A percentile compares a stretch with the other conserved stretches of the same genome.
phyloP scores from a whole-genome alignment of 805 yeast genomes.

The Pichia insulana region DNA sequence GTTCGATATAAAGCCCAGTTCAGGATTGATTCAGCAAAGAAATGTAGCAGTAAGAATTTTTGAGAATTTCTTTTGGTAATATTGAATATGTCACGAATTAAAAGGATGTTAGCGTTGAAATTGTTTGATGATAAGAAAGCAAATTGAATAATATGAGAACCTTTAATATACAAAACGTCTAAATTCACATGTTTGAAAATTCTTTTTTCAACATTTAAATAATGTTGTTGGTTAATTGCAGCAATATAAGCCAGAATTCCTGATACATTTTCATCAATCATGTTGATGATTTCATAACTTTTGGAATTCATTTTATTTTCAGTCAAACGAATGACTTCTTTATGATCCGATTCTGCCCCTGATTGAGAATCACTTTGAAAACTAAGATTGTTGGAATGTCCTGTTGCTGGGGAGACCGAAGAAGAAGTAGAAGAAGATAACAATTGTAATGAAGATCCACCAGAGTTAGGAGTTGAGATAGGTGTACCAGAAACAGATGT shows the following conservation, averaged over 20 bases:
- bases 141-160: slow-evolving; percentile 38
- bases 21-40: slow-evolving; percentile 36
- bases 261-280: slow-evolving; percentile 32
- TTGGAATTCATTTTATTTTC: slow-evolving; percentile 1
- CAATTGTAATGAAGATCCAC: neutral
- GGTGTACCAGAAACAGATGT: neutral
- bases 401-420: neutral
- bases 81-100: slow-evolving; percentile 30
- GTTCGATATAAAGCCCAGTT: slow-evolving; percentile 46
- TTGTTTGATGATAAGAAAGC: slow-evolving; percentile 33
- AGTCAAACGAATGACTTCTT: slow-evolving; percentile 9
- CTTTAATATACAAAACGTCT: slow-evolving; percentile 32
- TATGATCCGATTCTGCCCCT: slow-evolving; percentile 3
- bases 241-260: slow-evolving; percentile 38
- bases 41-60: slow-evolving; percentile 36
- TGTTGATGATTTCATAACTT: slow-evolving; percentile 19
- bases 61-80: slow-evolving; percentile 36
- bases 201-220: slow-evolving; percentile 27
- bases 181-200: slow-evolving; percentile 24
- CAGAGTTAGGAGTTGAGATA: neutral
- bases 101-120: slow-evolving; percentile 31
- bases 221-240: slow-evolving; percentile 41
- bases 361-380: slow-evolving; percentile 12
- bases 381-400: slow-evolving; percentile 4
- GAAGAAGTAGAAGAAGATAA: neutral